A percentile compares a stretch with the other conserved stretches of the same genome.
Conservation (phyloP, 2,329 filamentous ascomycete species). For the Dryadomyces quercivorus region DNA sequence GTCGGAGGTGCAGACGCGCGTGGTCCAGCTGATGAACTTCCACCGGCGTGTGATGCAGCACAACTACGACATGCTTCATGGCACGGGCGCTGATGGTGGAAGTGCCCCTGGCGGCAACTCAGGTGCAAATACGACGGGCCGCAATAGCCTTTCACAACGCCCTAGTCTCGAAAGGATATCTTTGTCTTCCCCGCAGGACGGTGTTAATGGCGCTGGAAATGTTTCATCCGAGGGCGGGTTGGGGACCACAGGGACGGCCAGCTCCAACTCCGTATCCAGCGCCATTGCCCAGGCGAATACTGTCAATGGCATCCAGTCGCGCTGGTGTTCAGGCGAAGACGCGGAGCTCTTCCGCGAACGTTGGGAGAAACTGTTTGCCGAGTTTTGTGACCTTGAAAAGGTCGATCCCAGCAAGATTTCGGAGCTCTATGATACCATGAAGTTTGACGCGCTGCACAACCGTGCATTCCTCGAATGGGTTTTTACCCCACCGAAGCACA, state of each 20-base stretch:
- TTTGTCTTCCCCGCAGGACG: not conserved
- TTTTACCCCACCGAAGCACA: constrained; percentile 73
- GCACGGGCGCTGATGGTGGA: constrained; percentile 13
- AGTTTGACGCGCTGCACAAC: constrained; percentile 96
- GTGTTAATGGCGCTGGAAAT: constrained; percentile 13
- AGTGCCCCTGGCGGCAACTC: not conserved
- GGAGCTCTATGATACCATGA: constrained; percentile 98
- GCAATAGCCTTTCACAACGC: not conserved
- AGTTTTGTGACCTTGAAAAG: constrained; percentile 95
- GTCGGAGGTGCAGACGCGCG: constrained; percentile 79
- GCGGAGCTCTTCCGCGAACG: constrained; percentile 88
- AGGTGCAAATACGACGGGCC: not conserved
- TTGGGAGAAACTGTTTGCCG: constrained; percentile 95
- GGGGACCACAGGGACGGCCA: constrained; percentile 14
- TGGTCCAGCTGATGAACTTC: constrained; percentile 96
- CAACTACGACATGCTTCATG: constrained; percentile 74
- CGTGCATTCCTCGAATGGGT: constrained; percentile 95
- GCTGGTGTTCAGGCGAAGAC: constrained; percentile 96
- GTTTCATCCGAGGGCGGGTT: constrained; percentile 26
- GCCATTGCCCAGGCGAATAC: constrained; percentile 42
- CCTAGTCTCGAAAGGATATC: not conserved
- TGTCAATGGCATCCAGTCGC: constrained; percentile 63
- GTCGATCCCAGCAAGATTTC: constrained; percentile 98
- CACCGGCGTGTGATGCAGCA: constrained; percentile 89
- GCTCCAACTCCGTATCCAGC: constrained; percentile 25